These are phyloP conservation scores for Candida germanica DNA, from an alignment of 805 yeast species.

Conservation along the genomic window DNA sequence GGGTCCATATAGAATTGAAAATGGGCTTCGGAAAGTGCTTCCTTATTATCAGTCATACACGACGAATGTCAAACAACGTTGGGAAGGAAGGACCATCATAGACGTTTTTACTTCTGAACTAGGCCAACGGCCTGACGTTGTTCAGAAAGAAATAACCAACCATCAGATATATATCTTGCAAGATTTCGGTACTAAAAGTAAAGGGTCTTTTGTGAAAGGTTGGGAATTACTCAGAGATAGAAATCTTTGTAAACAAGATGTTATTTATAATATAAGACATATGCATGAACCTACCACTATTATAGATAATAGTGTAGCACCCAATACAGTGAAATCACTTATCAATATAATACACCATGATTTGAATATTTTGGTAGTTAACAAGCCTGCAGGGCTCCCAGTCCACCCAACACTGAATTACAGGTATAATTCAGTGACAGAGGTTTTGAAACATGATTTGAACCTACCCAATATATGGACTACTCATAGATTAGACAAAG, in stretches of 20 bases:
- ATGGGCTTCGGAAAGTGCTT: slow-evolving; percentile 31
- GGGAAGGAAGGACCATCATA: slow-evolving; percentile 32
- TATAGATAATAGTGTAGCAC: slow-evolving; percentile 8
- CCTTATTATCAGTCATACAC: slow-evolving; percentile 32
- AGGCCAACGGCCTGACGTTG: slow-evolving; percentile 25
- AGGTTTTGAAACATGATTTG: slow-evolving; percentile 35
- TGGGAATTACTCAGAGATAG: slow-evolving; percentile 14
- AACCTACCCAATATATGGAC: slow-evolving; percentile 33
- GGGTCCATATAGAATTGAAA: slow-evolving; percentile 14
- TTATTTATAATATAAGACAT: slow-evolving; percentile 31
- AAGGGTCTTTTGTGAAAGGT: slow-evolving; percentile 19
- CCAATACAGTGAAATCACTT: slow-evolving; percentile 8
- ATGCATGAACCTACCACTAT: slow-evolving; percentile 47
- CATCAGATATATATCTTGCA: slow-evolving; percentile 24
- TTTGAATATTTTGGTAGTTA: slow-evolving; percentile 38
- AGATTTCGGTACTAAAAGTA: slow-evolving; percentile 18
- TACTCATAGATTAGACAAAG: slow-evolving; percentile 49
- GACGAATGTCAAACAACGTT: slow-evolving; percentile 37
- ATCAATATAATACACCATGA: slow-evolving; percentile 34
- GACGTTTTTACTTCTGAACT: slow-evolving; percentile 33
- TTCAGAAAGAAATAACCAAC: slow-evolving; percentile 23
- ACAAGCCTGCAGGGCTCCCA: slow-evolving; percentile 53
- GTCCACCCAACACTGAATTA: slow-evolving; percentile 52
- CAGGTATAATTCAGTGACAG: slow-evolving; percentile 41
- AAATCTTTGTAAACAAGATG: slow-evolving; percentile 21